Evolutionary conservation across 208 protist species (phyloP).

Genomic region (Acanthamoeba quina): DNA sequence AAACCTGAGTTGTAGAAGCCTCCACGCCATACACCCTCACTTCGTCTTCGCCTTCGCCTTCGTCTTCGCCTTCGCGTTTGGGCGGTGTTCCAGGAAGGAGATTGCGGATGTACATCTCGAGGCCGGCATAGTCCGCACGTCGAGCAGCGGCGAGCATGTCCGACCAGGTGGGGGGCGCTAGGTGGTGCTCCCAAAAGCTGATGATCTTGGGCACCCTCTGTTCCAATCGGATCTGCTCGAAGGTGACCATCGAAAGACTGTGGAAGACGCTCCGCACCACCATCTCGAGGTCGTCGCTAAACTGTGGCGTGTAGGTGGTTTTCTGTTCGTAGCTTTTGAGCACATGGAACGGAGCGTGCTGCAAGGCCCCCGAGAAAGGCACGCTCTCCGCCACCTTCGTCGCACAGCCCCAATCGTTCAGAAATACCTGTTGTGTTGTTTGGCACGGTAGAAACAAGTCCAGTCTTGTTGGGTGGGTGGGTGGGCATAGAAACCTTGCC

Average conservation of each 20-base stretch:
- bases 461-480: too few relatives aligned
- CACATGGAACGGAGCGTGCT: background rate
- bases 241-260: background rate
- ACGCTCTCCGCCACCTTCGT: background rate
- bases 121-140: background rate
- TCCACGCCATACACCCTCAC: too few relatives aligned
- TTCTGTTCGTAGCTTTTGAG: background rate
- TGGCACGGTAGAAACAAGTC: too few relatives aligned
- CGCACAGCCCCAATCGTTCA: constrained; percentile 51
- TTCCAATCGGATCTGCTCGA: background rate
- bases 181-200: background rate
- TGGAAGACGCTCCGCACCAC: background rate
- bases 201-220: background rate
- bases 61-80: too few relatives aligned
- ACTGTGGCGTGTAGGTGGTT: background rate
- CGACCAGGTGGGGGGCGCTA: background rate
- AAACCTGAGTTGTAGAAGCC: too few relatives aligned
- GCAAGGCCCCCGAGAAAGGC: background rate
- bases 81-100: background rate
- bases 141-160: background rate
- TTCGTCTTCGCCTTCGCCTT: background rate
- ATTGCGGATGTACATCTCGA: background rate
- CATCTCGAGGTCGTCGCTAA: background rate
- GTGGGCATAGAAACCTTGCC: too few relatives aligned
- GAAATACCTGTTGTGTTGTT: background rate